Base-by-base conservation (phyloP, 1,284 basidiomycete species). In the Anthracocystis setariae region DNA sequence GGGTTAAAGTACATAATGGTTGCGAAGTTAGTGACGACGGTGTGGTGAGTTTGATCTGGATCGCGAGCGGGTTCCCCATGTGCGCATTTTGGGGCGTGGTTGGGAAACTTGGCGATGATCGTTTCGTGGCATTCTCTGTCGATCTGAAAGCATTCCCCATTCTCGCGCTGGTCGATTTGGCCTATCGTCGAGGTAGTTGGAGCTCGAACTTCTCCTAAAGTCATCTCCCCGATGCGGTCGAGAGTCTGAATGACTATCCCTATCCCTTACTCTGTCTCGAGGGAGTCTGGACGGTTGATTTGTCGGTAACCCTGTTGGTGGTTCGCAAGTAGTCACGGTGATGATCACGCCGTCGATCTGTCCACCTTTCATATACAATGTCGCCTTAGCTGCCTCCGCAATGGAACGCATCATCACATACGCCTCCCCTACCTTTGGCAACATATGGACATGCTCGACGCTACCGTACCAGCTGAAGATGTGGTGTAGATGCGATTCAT, bases 301-400 rank as follows among this genome's bases (percentile, higher is more conserved):
- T 3, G 24, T 12, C 7, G 43, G 47, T 1, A 56, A 35, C 29
- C 44, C 33, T 9, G 23, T 18, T 2, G 61, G 54, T 20, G 33
- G n/a, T 10, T 38, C 40, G 37, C 58, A 64, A n/a, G 58, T 54
- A 23, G 23, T 40, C 12, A 74, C 42, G 0, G 8, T 35, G 21
- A 74, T 35, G 21, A 42, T 32, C 2, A n/a, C 35, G 1, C 74
- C 77, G 37, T 79, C 77, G 40, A 79, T 79, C 51, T 79, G 77
- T 1, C 75, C 77, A 0, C 54, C 47, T 39, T 63, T 63, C 73
- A 79, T 76, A 40, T 77, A 74, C 13, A 66, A 37, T 2, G 71
- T 56, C 2, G 77, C 77, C 21, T 52, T 62, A 1, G 73, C 60
- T 0, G 71, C 77, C 12, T 62, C 46, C 7, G 56, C 62, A 0